phyloP scores from a whole-genome alignment of 176 grass and related monocot species.

The Oryza longistaminata region DNA sequence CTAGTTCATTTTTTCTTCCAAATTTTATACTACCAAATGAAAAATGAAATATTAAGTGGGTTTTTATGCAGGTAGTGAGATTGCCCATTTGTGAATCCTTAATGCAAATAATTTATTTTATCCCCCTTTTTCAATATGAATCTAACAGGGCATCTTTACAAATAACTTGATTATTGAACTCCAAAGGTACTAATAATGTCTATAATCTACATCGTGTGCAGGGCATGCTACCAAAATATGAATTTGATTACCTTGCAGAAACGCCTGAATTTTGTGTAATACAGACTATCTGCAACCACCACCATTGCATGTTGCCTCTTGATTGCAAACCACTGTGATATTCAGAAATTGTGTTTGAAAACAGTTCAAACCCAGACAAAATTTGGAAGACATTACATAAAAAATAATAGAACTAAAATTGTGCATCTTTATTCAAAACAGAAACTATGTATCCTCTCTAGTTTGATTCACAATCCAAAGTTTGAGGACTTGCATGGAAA shows the following conservation, averaged over 20 bases:
- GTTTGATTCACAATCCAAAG: not conserved
- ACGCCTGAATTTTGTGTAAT: slow-evolving; percentile 75
- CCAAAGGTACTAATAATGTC: not conserved
- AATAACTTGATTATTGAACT: not conserved
- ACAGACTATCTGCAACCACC: slow-evolving; percentile 72
- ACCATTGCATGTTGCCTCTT: slow-evolving; percentile 82
- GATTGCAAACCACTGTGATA: slow-evolving; percentile 73
- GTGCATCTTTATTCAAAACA: not conserved
- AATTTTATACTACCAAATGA: too few relatives aligned
- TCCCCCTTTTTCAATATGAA: too few relatives aligned
- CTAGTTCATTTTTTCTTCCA: too few relatives aligned
- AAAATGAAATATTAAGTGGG: too few relatives aligned
- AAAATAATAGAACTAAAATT: not conserved
- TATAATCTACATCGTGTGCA: not conserved
- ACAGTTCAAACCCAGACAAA: not conserved
- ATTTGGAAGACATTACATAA: not conserved
- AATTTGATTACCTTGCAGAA: slow-evolving; percentile 72
- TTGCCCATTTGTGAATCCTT: too few relatives aligned
- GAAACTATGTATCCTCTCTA: not conserved
- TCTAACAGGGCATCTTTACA: not conserved
- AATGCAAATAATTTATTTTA: too few relatives aligned
- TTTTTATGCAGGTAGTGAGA: too few relatives aligned
- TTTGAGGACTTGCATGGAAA: not conserved
- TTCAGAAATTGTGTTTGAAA: not conserved
- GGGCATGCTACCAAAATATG: not conserved